Evolutionary conservation across 345 rosid species (phyloP), one percentile per base, ranked within the genome.

Genomic region (Excoecaria cochinchinensis): DNA sequence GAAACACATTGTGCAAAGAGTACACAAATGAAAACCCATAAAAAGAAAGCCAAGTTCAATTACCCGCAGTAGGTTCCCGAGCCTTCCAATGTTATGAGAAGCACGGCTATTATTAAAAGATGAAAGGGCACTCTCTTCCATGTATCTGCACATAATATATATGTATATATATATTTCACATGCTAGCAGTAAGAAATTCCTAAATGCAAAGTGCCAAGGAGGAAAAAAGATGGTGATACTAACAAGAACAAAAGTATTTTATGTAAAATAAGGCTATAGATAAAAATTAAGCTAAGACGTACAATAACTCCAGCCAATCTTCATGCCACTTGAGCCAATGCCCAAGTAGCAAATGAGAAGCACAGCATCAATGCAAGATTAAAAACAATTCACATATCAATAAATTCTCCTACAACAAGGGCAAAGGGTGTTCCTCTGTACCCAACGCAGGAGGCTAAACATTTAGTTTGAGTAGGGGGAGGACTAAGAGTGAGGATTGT

Each of bases 31-130:
- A 17, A 78, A 59, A 16, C 12, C 11, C 22, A 38, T 72, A 64
- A 39, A 19, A 17, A 42, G 55, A 25, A 62, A 31, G 38, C 10
- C 17, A 51, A 80, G 22, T 9, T 47, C 15, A 58, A 48, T 74
- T 86, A 95, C 99, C 89, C 94, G 88, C 46, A 93, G 80, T 79
- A 91, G 78, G 80, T 66, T 91, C 73, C 95, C 89, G 50, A 95
- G 89, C 79, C 88, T 90, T 52, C 99, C 99, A 77, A 92, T 84
- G 79, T 72, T 81, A 80, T 95, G 95, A 80, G 90, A 85, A 79
- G 87, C 88, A 42, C 98, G 95, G 71, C 79, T 86, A 85, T 84
- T 91, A n/a, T 76, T 82, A 72, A 72, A 72, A 53, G 79, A 69
- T 69, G 85, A 86, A 67, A 75, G 74, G 47, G 88, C 92, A 81